phyloP scores from a whole-genome alignment of 805 yeast species.

The Teunomyces aglyptinius region DNA sequence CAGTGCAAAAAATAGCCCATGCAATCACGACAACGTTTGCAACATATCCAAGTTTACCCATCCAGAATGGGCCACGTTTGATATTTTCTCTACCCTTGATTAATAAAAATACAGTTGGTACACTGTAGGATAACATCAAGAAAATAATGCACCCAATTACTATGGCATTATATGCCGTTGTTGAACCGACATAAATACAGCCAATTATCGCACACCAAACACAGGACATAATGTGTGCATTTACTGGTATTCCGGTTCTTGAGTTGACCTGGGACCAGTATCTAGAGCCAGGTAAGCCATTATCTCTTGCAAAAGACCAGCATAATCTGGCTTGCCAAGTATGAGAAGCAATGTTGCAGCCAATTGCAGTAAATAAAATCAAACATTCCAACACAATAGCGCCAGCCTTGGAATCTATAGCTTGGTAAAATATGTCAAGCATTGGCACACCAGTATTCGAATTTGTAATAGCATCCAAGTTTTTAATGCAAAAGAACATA shows the following conservation, averaged over 20 bases:
- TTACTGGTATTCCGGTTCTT: slow-evolving; percentile 52
- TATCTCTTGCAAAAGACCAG: slow-evolving; percentile 69
- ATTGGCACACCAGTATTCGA: slow-evolving; percentile 63
- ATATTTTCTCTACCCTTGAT: slow-evolving; percentile 50
- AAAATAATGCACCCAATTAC: slow-evolving; percentile 61
- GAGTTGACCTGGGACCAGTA: slow-evolving; percentile 49
- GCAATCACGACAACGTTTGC: slow-evolving; percentile 49
- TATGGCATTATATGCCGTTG: slow-evolving; percentile 66
- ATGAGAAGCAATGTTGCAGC: slow-evolving; percentile 59
- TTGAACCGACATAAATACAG: slow-evolving; percentile 62
- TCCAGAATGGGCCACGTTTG: slow-evolving; percentile 66
- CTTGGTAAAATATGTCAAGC: slow-evolving; percentile 61
- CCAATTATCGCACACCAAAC: slow-evolving; percentile 54
- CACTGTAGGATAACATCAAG: slow-evolving; percentile 53
- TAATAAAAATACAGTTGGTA: slow-evolving; percentile 52
- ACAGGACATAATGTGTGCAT: slow-evolving; percentile 57
- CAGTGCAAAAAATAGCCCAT: slow-evolving; percentile 60
- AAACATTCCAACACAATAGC: slow-evolving; percentile 51
- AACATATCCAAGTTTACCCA: slow-evolving; percentile 52
- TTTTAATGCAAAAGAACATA: slow-evolving; percentile 58
- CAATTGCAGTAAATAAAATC: slow-evolving; percentile 52
- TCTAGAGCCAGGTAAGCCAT: slow-evolving; percentile 56
- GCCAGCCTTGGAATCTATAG: slow-evolving; percentile 50
- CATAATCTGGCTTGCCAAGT: slow-evolving; percentile 69
- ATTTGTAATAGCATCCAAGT: slow-evolving; percentile 46